These are phyloP conservation scores for Alternaria gaisen DNA, from an alignment of 2,329 filamentous ascomycete species.

Conservation along the genomic window DNA sequence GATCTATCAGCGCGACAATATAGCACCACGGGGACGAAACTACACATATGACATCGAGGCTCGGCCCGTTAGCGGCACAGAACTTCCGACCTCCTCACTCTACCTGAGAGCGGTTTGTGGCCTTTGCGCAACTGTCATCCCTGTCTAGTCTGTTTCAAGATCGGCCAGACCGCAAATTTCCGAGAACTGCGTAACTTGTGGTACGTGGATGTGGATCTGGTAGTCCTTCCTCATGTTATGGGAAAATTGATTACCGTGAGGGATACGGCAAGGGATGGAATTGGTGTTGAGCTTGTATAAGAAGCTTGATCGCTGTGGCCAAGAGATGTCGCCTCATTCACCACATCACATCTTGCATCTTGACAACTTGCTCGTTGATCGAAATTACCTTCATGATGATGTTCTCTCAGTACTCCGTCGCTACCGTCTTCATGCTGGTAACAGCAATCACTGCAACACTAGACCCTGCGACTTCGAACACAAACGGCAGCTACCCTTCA, in stretches of 20 bases:
- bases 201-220: conserved; percentile 3
- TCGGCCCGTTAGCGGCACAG: conserved; percentile 1
- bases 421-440: conserved; percentile 22
- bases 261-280: background rate
- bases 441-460: conserved; percentile 45
- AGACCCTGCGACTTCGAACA: conserved; percentile 50
- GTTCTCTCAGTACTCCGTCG: conserved; percentile 5
- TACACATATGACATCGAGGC: background rate
- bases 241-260: background rate
- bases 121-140: background rate
- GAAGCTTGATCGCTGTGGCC: background rate
- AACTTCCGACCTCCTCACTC: background rate
- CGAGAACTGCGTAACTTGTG: background rate
- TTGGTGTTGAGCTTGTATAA: background rate
- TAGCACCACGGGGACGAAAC: background rate
- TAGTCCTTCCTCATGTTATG: conserved; percentile 5
- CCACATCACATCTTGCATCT: background rate
- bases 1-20: background rate
- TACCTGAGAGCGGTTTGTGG: background rate
- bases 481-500: conserved; percentile 45
- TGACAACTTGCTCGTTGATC: background rate
- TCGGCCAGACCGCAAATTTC: background rate
- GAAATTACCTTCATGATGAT: background rate
- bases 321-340: background rate
- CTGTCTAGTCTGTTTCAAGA: conserved; percentile 9